Base-by-base conservation (phyloP, 1,284 basidiomycete species). In the Takashimella koratensis region DNA sequence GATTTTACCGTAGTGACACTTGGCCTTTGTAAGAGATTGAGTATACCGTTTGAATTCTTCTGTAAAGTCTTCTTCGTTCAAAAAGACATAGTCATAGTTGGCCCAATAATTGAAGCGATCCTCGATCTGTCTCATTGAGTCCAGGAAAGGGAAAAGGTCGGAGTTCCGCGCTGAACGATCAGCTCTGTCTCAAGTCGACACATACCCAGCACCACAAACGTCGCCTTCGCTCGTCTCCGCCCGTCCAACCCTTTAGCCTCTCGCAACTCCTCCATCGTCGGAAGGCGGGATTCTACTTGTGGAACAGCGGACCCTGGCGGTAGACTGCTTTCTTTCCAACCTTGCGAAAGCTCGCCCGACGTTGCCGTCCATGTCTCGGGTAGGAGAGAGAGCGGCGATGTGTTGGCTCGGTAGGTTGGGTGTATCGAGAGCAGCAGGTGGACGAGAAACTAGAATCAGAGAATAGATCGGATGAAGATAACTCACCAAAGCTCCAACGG, bases 81-180 rank as follows among this genome's bases (percentile, higher is more conserved):
- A 78, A 76, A 94, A 88, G 39, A 90, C 85, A 66, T 88, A 93
- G 23, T 89, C 88, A 72, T 93, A 94, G 43, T 82, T 77, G 65
- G 86, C 90, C 73, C 87, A 86, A 67, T 85, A 85, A 79, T 93
- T 93, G 79, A 92, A 77, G 8, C 75, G 62, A 57, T 75, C 71
- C 62, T 77, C 76, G 69, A 76, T 74, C 61, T 76, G 74, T 58
- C 66, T 65, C 65, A 77, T 77, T n/a, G 69, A 73, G 21, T 64
- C 80, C 51, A 87, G 76, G 57, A 91, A 83, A 2, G 85, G 85
- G 61, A 81, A 78, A 46, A 93, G 75, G 71, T 95, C 92, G 43
- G 82, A 78, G 69, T 94, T 94, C 26, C 91, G 82, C 13, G 88
- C 89, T 77, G 39, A 26, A 16, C 13, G 20, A 36, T 19, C 6